These are phyloP conservation scores for Yarrowia sp. DNA, from an alignment of 805 yeast species.

Conservation along the genomic window DNA sequence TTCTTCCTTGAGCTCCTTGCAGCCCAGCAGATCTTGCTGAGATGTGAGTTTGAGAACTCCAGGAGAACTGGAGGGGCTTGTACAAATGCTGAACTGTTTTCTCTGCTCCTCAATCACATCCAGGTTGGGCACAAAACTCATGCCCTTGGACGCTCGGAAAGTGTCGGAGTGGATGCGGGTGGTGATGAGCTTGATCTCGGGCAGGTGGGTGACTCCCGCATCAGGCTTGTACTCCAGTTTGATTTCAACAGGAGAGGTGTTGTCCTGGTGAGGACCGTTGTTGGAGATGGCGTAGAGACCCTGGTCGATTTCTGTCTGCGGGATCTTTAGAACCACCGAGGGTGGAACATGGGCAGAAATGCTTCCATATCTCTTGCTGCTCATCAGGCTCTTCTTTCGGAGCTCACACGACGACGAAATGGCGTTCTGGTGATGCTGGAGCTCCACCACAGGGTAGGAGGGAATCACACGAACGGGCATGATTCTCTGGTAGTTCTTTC, in stretches of 20 bases:
- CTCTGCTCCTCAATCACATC: conserved; percentile 19
- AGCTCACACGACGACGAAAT: conserved; percentile 16
- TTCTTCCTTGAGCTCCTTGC: conserved; percentile 6
- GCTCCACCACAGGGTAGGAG: conserved; percentile 18
- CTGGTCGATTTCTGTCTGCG: conserved; percentile 66
- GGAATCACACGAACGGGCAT: conserved; percentile 22
- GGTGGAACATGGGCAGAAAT: conserved; percentile 16
- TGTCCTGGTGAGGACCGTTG: conserved; percentile 7
- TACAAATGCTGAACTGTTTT: not conserved
- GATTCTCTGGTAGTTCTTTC: conserved; percentile 13
- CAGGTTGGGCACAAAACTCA: conserved; percentile 19
- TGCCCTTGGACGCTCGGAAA: conserved; percentile 12
- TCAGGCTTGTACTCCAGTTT: conserved; percentile 21
- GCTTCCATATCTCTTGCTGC: not conserved
- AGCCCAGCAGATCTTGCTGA: conserved; percentile 6
- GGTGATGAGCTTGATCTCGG: conserved; percentile 1
- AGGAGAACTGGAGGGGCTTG: not conserved
- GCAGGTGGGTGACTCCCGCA: not conserved
- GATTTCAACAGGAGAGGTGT: conserved; percentile 11
- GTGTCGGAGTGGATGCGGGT: conserved; percentile 23
- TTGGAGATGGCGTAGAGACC: conserved; percentile 63
- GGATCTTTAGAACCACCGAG: conserved; percentile 22
- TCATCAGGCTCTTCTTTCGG: not conserved
- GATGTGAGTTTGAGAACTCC: conserved; percentile 9
- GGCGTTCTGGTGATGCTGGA: conserved; percentile 15